These are phyloP conservation scores for Naganishia vishniacii DNA, from an alignment of 768 basidiomycete genomes.

Conservation along the genomic window DNA sequence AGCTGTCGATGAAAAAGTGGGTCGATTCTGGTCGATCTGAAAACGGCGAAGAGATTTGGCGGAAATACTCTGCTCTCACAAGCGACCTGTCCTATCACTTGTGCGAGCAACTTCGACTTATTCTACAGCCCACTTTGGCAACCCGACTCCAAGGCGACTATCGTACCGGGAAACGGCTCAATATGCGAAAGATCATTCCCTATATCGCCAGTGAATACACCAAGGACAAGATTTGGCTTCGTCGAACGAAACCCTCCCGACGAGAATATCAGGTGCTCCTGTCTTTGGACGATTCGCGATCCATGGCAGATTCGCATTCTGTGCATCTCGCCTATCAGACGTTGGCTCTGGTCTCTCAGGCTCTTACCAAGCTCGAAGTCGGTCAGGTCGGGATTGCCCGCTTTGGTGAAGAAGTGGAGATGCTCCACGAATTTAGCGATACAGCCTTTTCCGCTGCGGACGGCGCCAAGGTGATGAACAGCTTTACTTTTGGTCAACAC, in stretches of 20 bases:
- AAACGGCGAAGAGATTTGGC: constrained; percentile 75
- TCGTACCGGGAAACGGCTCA: constrained; percentile 91
- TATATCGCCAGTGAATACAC: constrained; percentile 99
- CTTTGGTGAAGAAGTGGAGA: constrained; percentile 81
- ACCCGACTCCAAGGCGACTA: constrained; percentile 94
- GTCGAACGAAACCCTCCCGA: constrained; percentile 84
- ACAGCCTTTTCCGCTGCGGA: constrained; percentile 62
- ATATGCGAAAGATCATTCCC: constrained; percentile 97
- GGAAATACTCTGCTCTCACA: constrained; percentile 80
- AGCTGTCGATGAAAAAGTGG: constrained; percentile 61
- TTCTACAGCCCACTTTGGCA: constrained; percentile 88
- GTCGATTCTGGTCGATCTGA: constrained; percentile 58
- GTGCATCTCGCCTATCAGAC: constrained; percentile 92
- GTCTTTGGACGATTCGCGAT: constrained; percentile 90
- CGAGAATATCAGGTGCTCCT: constrained; percentile 93
- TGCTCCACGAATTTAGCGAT: constrained; percentile 68
- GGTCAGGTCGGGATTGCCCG: constrained; percentile 89
- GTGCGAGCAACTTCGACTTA: constrained; percentile 92
- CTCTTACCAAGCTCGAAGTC: constrained; percentile 82
- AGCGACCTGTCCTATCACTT: constrained; percentile 83
- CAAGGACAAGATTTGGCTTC: constrained; percentile 98
- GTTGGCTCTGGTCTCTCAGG: constrained; percentile 81
- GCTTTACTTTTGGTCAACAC: constrained; percentile 83
- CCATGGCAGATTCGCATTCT: constrained; percentile 89
- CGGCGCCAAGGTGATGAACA: constrained; percentile 70